These are phyloP conservation scores for Cryphonectria japonica DNA, from an alignment of 2,329 filamentous ascomycete species.

Conservation along the genomic window DNA sequence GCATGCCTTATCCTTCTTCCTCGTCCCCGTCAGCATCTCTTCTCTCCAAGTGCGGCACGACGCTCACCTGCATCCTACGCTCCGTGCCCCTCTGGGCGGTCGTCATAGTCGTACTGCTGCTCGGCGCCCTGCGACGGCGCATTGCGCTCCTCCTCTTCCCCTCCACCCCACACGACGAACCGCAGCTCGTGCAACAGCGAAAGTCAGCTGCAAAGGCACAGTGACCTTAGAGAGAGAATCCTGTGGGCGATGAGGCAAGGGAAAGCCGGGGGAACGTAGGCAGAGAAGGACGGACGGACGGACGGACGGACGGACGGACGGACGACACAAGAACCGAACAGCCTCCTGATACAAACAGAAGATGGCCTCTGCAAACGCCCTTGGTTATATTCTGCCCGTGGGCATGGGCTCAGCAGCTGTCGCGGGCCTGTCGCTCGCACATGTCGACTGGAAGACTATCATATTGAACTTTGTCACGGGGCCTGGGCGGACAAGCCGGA, in stretches of 20 bases:
- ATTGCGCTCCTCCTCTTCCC: slow-evolving; percentile 26
- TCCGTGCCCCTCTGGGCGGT: slow-evolving; percentile 48
- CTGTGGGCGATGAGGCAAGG: not conserved
- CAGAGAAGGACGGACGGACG: not conserved
- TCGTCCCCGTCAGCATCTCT: slow-evolving; percentile 31
- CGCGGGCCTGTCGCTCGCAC: slow-evolving; percentile 45
- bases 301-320: not conserved
- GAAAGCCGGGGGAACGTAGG: not conserved
- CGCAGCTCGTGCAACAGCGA: not conserved
- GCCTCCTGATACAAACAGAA: not conserved
- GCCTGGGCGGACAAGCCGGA: slow-evolving; percentile 56
- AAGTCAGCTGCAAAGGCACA: not conserved
- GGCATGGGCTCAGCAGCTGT: slow-evolving; percentile 50
- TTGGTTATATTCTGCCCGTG: slow-evolving; percentile 43
- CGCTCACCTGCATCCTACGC: slow-evolving; percentile 46
- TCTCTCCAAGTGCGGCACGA: slow-evolving; percentile 48
- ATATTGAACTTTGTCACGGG: slow-evolving; percentile 54
- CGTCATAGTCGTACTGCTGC: slow-evolving; percentile 42
- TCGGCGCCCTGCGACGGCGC: slow-evolving; percentile 41
- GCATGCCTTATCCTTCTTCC: slow-evolving; percentile 25
- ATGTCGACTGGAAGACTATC: slow-evolving; percentile 46
- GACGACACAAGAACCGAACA: no score
- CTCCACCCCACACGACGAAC: not conserved
- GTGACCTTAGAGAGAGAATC: not conserved
- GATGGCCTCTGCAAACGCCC: slow-evolving; percentile 28